Conservation (phyloP, 2,329 filamentous ascomycete genomes). For the Aspergillus sclerotialis region DNA sequence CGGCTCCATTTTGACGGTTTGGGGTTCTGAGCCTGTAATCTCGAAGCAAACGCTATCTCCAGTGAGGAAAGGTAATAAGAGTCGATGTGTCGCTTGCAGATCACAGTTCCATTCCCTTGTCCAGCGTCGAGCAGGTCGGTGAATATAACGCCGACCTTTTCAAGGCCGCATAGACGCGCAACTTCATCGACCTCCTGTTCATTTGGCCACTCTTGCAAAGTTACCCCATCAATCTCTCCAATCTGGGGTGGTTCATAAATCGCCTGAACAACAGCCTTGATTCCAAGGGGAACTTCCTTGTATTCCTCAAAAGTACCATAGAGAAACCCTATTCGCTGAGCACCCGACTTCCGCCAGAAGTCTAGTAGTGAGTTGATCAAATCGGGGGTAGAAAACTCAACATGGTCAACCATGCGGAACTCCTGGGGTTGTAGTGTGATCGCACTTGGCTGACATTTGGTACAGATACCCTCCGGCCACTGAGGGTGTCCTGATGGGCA, state of each 20-base stretch:
- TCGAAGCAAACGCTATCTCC: constrained; percentile 82
- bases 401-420: constrained; percentile 96
- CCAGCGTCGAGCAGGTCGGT: constrained; percentile 84
- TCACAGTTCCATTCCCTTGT: constrained; percentile 70
- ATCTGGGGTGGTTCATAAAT: constrained; percentile 95
- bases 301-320: constrained; percentile 92
- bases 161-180: constrained; percentile 73
- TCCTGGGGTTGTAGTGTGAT: constrained; percentile 91
- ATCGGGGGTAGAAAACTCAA: constrained; percentile 81
- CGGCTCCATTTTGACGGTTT: constrained; percentile 96
- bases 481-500: constrained; percentile 89
- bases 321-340: constrained; percentile 79
- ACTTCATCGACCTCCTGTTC: constrained; percentile 75
- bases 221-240: constrained; percentile 81
- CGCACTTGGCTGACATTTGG: constrained; percentile 94
- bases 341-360: constrained; percentile 80
- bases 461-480: constrained; percentile 96
- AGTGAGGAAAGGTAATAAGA: constrained; percentile 91
- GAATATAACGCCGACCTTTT: constrained; percentile 88
- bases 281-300: constrained; percentile 80
- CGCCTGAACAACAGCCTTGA: constrained; percentile 92
- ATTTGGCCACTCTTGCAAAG: constrained; percentile 75
- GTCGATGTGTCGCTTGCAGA: constrained; percentile 93
- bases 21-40: constrained; percentile 79
- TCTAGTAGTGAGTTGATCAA: constrained; percentile 87